phyloP scores from a whole-genome alignment of 75 land plant genomes.

The Pinus tabuliformis region DNA sequence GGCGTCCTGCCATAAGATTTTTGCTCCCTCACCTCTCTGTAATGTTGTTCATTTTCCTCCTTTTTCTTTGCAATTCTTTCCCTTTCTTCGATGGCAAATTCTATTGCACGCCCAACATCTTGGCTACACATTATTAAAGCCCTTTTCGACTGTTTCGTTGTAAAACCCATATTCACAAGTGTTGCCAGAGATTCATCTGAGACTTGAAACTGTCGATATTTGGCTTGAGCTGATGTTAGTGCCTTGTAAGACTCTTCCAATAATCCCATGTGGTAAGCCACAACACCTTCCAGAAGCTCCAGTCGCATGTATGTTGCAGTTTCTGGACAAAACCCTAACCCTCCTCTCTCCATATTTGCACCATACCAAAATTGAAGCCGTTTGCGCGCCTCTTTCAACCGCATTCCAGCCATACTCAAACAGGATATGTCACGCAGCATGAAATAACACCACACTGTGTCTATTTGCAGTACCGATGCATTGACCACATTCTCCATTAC shows the following conservation, averaged over 20 bases:
- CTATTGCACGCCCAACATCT: constrained; percentile 68
- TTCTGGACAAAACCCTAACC: constrained; percentile 50
- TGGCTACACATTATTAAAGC: constrained; percentile 79
- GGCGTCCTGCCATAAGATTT: constrained; percentile 77
- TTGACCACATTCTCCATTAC: constrained; percentile 82
- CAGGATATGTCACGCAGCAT: constrained; percentile 85
- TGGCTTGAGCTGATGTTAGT: constrained; percentile 68
- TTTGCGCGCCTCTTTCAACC: constrained; percentile 76
- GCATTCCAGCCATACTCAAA: constrained; percentile 67
- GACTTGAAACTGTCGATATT: constrained; percentile 71
- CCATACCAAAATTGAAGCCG: constrained; percentile 80
- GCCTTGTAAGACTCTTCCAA: constrained; percentile 49
- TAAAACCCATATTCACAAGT: constrained; percentile 87
- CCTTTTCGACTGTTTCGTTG: constrained; percentile 54
- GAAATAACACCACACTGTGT: constrained; percentile 48
- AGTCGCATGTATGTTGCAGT: constrained; percentile 73
- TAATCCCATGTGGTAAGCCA: constrained; percentile 75
- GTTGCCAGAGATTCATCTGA: constrained; percentile 80
- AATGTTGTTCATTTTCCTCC: constrained; percentile 50
- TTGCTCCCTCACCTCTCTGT: constrained; percentile 43
- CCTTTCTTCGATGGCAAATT: constrained; percentile 72
- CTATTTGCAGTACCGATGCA: constrained; percentile 65
- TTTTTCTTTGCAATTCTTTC: constrained; percentile 30
- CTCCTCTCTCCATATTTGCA: constrained; percentile 60
- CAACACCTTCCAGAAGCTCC: constrained; percentile 94